A percentile compares a stretch with the other conserved stretches of the same genome.
Conservation (phyloP, 192 early-diverging fungal genomes). For the Coemansia asiatica region DNA sequence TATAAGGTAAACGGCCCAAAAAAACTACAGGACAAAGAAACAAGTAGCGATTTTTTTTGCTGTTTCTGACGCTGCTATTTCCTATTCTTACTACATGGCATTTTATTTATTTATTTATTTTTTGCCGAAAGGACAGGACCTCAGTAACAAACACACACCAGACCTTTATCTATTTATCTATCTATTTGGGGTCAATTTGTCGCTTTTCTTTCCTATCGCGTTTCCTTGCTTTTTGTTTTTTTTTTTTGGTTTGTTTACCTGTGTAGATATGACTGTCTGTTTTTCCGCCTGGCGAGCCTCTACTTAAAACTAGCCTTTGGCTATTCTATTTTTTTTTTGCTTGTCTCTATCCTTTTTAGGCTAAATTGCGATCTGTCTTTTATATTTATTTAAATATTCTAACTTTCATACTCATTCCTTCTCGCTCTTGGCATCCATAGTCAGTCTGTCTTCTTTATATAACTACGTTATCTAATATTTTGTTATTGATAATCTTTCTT, state of each 20-base stretch:
- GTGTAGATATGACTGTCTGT: not conserved
- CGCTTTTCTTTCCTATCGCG: not conserved
- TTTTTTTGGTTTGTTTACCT: not conserved
- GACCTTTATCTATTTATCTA: not conserved
- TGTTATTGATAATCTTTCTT: not conserved
- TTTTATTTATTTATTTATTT: not conserved
- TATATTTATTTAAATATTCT: not conserved
- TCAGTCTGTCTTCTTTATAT: not conserved
- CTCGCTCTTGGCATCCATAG: not conserved
- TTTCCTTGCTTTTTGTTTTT: not conserved
- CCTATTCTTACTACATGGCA: not conserved
- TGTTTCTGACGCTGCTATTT: not conserved
- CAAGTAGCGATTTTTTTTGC: no score
- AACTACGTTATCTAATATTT: not conserved
- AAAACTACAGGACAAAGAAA: not conserved
- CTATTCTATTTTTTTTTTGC: not conserved
- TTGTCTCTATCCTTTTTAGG: not conserved
- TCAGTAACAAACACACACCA: no score
- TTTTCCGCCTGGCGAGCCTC: not conserved
- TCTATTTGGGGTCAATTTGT: not conserved
- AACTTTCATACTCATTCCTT: not conserved
- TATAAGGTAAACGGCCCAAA: constrained; percentile 10
- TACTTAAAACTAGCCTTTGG: not conserved
- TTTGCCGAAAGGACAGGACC: not conserved
- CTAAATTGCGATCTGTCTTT: not conserved